Evolutionary conservation across 306 rosid genomes (phyloP).

Genomic region (Pyrus pyrifolia): DNA sequence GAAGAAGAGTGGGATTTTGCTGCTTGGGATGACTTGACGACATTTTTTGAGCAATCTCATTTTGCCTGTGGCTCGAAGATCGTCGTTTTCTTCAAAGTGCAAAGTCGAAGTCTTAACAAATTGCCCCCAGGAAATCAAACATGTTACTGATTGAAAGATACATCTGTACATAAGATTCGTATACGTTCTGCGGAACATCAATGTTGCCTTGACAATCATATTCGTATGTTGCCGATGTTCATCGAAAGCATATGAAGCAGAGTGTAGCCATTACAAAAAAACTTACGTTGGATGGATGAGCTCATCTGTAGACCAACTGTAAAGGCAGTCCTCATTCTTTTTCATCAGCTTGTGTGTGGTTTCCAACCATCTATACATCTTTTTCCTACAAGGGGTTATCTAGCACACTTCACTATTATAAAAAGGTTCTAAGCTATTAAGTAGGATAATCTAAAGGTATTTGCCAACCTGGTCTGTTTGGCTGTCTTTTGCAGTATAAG

Average conservation of each 20-base stretch:
- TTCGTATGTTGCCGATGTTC: background rate
- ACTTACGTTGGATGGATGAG: background rate
- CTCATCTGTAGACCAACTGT: background rate
- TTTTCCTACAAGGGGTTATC: background rate
- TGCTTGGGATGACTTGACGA: slow-evolving; percentile 36
- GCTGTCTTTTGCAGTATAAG: background rate
- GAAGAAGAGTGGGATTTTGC: slow-evolving; percentile 42
- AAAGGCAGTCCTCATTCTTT: background rate
- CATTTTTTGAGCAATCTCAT: background rate
- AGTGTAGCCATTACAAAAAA: background rate
- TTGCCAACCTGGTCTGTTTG: background rate
- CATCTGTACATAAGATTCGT: background rate
- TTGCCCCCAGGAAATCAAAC: slow-evolving; percentile 1
- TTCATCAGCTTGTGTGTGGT: background rate
- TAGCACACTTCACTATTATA: background rate
- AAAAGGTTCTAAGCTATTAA: background rate
- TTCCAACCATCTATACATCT: background rate
- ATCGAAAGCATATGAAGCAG: background rate
- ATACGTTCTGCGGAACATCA: background rate
- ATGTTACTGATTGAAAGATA: background rate
- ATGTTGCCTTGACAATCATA: background rate
- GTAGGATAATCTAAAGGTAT: background rate
- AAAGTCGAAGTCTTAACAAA: slow-evolving; percentile 6
- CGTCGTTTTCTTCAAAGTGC: background rate
- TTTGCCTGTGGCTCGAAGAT: background rate